phyloP scores from a whole-genome alignment of 306 rosid species.

The Lupinus albus region DNA sequence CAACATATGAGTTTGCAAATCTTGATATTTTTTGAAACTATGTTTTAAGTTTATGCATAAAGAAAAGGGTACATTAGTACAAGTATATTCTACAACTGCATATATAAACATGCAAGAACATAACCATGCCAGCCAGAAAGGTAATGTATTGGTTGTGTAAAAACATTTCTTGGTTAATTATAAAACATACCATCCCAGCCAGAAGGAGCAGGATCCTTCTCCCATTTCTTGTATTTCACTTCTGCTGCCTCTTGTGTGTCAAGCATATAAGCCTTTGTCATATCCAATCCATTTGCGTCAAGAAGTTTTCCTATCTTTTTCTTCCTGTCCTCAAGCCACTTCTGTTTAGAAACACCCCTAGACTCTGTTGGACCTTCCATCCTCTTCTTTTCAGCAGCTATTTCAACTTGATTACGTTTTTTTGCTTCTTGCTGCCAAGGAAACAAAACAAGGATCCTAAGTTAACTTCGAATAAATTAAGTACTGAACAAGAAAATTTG shows the following conservation, averaged over 20 bases:
- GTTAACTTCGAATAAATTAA: conserved; percentile 18
- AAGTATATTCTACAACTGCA: neutral
- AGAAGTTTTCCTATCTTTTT: conserved; percentile 87
- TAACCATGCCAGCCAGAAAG: conserved; percentile 23
- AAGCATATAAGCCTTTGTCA: conserved; percentile 85
- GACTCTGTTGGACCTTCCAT: conserved; percentile 92
- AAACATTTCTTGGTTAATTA: conserved; percentile 10
- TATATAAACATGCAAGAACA: conserved; percentile 10
- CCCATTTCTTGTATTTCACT: conserved; percentile 93
- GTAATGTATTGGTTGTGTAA: too few species aligned
- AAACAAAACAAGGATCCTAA: conserved; percentile 18
- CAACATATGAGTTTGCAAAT: neutral
- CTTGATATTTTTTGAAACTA: conserved; percentile 10
- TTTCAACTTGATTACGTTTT: conserved; percentile 85
- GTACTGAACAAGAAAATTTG: neutral
- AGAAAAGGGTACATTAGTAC: conserved; percentile 2
- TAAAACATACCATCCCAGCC: conserved; percentile 92
- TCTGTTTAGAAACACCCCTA: conserved; percentile 92
- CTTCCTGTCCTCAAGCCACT: conserved; percentile 97
- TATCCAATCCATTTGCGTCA: conserved; percentile 92
- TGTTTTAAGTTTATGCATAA: conserved; percentile 6
- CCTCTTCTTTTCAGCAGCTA: conserved; percentile 89
- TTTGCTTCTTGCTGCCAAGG: conserved; percentile 75
- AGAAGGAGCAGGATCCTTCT: conserved; percentile 90
- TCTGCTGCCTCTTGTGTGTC: conserved; percentile 92